phyloP scores from a whole-genome alignment of 2,329 filamentous ascomycete species.

The Botrytis paeoniae region DNA sequence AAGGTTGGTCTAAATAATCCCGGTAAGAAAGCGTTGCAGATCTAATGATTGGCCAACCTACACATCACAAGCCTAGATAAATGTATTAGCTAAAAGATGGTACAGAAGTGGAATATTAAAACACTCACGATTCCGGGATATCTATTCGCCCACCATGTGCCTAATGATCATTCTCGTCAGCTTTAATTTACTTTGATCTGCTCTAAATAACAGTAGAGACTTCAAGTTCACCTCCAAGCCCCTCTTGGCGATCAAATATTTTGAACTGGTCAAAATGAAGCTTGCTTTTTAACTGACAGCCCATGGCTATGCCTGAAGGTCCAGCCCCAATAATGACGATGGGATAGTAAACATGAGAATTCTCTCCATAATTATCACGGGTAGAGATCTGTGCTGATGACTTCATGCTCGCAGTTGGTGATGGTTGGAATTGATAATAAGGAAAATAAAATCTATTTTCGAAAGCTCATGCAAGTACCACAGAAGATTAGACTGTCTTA shows the following conservation, averaged over 20 bases:
- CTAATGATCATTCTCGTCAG: background rate
- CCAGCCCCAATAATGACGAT: conserved; percentile 57
- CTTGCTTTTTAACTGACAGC: conserved; percentile 50
- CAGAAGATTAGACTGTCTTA: background rate
- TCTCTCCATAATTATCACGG: background rate
- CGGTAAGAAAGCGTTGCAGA: background rate
- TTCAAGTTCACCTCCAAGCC: background rate
- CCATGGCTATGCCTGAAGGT: conserved; percentile 57
- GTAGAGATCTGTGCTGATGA: background rate
- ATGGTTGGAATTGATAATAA: background rate
- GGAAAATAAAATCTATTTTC: background rate
- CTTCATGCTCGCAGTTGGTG: background rate
- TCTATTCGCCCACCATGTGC: background rate
- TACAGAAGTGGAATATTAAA: background rate
- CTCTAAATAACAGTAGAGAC: background rate
- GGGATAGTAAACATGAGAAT: conserved; percentile 37
- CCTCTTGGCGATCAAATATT: background rate
- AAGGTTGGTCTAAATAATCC: conserved; percentile 41
- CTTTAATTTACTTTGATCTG: background rate
- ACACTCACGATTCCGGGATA: background rate
- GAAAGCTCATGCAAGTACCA: background rate
- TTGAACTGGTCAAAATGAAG: conserved; percentile 54
- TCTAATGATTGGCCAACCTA: background rate
- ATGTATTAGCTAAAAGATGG: background rate
- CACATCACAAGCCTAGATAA: background rate